These are phyloP conservation scores for Polychytrium aggregatum DNA, from an alignment of 192 early-diverging fungal genomes.

Conservation along the genomic window DNA sequence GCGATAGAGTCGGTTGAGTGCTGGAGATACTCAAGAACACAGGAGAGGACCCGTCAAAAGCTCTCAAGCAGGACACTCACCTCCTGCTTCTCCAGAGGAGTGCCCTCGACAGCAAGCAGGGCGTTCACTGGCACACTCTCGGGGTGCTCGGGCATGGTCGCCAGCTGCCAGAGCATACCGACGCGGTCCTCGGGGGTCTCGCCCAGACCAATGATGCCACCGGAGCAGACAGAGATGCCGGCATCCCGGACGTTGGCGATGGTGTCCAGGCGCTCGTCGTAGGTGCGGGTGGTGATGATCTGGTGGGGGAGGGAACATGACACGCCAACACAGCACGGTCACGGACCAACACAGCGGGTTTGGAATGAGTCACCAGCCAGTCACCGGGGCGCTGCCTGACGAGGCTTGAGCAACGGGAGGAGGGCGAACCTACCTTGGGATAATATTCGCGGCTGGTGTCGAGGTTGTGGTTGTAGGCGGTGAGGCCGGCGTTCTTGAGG, in stretches of 20 bases:
- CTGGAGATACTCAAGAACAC: background rate
- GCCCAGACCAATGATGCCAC: constrained; percentile 77
- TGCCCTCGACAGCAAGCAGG: constrained; percentile 68
- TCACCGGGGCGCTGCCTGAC: no score
- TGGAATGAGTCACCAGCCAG: no score
- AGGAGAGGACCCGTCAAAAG: no score
- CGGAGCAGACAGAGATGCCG: constrained; percentile 72
- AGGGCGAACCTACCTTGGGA: constrained; percentile 34
- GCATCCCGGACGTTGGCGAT: constrained; percentile 60
- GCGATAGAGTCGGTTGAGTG: no score
- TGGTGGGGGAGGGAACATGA: background rate
- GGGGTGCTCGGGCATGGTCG: constrained; percentile 58
- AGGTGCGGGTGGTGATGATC: constrained; percentile 69
- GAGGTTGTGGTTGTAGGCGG: constrained; percentile 80
- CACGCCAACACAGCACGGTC: no score
- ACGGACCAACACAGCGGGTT: no score
- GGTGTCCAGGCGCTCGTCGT: constrained; percentile 68
- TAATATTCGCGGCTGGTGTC: constrained; percentile 72
- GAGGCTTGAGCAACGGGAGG: background rate
- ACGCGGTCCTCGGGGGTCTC: constrained; percentile 61
- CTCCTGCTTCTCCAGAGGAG: constrained; percentile 62
- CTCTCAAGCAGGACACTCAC: no score
- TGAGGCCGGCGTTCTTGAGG: constrained; percentile 72
- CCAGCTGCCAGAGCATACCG: constrained; percentile 62
- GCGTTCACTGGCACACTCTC: constrained; percentile 76